Percentiles rank a stretch among this genome's conserved stretches.
These are phyloP conservation scores for Chaetomium globosum DNA, from an alignment of 2,329 filamentous ascomycete species.

Conservation along the genomic window DNA sequence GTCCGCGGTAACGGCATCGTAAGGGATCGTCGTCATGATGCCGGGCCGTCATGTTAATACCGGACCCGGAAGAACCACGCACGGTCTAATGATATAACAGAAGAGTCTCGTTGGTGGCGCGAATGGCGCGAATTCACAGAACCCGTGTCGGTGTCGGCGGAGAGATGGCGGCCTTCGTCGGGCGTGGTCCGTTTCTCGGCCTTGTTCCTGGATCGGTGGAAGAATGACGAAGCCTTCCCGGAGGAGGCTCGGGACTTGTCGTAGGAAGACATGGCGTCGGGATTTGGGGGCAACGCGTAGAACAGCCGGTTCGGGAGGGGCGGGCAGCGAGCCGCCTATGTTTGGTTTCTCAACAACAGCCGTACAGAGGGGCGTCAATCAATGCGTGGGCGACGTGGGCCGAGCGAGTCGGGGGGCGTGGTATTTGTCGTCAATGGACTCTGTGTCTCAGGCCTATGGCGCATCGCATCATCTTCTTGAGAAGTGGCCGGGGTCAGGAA, in stretches of 20 bases:
- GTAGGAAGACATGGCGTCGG: conserved; percentile 60
- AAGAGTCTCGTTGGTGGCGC: conserved; percentile 73
- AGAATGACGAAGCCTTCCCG: conserved; percentile 67
- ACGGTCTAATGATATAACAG: conserved; percentile 70
- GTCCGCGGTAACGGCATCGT: conserved; percentile 69
- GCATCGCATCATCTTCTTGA: conserved; percentile 48
- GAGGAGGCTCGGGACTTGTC: conserved; percentile 83
- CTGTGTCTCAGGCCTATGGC: conserved; percentile 45
- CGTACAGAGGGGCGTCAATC: conserved; percentile 30
- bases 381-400: conserved; percentile 32
- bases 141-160: conserved; percentile 63
- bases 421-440: conserved; percentile 46
- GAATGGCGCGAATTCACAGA: conserved; percentile 69
- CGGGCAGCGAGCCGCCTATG: conserved; percentile 27
- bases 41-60: conserved; percentile 74
- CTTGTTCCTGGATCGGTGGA: conserved; percentile 85
- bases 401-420: conserved; percentile 35
- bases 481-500: conserved; percentile 23
- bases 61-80: conserved; percentile 65
- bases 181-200: conserved; percentile 65
- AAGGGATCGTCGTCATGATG: conserved; percentile 84
- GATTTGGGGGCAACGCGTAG: conserved; percentile 31
- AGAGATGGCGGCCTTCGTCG: conserved; percentile 59
- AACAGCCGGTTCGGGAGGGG: conserved; percentile 33
- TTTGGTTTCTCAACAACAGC: conserved; percentile 29